Base-by-base conservation (phyloP, 2,329 filamentous ascomycete species). In the Exophiala mesophila region DNA sequence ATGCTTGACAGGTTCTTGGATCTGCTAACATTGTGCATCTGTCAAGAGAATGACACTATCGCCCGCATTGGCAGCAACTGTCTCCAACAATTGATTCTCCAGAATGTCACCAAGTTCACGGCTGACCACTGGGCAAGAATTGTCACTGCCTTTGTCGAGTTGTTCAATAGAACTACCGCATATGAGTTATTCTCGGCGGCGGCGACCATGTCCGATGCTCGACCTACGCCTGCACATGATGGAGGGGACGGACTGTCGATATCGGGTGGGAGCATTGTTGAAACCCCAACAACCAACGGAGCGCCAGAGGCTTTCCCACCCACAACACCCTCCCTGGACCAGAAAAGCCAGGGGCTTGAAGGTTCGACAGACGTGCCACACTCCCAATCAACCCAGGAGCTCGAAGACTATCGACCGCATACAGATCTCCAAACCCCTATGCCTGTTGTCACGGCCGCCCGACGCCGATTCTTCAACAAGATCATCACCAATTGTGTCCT, bases 401-500 rank as follows among this genome's bases (percentile, higher is more conserved):
- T 95, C 1, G 92, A 98, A 62, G 89, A 97, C 60, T 97, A 94
- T 68, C 85, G 83, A 51, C 86, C 88, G 4, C 74, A 82, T 26
- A 77, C 78, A 17, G 80, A 77, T 40, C 72, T 88, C 10, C 88
- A 94, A 62, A 87, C 92, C 63, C 88, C 94, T 46, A 88, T 90
- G 0, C 77, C 95, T 4, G 85, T 94, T 1, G 90, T 99, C 4
- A 97, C 92, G 1, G 88, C 88, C 2, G 88, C 92, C 1, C 85
- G 92, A 18, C 80, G 92, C 24, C 84, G 89, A 39, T 96, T 96
- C 71, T 98, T 98, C 75, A 98, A 98, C 68, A 86, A 90, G 55
- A 99, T 99, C 64, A 99, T 99, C 65, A 96, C 90, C 10, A 90
- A 94, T 54, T 99, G 92, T 62, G 94, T 98, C 3, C 73, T 99